Evolutionary conservation across 768 basidiomycete species (phyloP).

Genomic region (Mycena rebaudengoi): DNA sequence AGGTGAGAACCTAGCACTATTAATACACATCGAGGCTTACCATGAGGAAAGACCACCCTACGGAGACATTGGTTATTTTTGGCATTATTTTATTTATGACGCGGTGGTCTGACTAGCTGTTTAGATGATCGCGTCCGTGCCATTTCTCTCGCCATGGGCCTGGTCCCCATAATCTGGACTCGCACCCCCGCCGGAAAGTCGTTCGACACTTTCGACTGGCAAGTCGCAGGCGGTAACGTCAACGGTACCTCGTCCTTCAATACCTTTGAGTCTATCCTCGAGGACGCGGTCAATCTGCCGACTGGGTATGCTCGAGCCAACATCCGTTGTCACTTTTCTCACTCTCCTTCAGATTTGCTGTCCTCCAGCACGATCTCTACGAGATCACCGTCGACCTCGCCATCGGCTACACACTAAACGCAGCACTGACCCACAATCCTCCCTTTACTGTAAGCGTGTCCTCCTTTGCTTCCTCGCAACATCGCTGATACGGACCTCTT

Average conservation of each 20-base stretch:
- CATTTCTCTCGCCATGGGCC: conserved; percentile 89
- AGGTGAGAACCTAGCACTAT: conserved; percentile 38
- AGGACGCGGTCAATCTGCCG: conserved; percentile 65
- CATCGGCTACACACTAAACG: conserved; percentile 83
- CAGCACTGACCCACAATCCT: conserved; percentile 73
- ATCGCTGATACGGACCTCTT: background rate
- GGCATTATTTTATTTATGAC: background rate
- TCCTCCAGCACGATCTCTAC: conserved; percentile 88
- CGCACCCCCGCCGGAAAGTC: conserved; percentile 7
- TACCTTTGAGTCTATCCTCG: conserved; percentile 79
- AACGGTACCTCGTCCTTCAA: conserved; percentile 70
- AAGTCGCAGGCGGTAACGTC: conserved; percentile 79
- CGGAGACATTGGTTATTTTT: conserved; percentile 72
- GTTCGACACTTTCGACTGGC: conserved; percentile 70
- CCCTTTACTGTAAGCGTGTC: conserved; percentile 62
- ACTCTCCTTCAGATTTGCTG: conserved; percentile 70
- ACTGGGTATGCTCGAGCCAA: conserved; percentile 56
- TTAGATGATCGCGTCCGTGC: conserved; percentile 92
- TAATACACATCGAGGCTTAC: background rate
- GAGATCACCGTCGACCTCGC: conserved; percentile 90
- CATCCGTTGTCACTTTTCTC: background rate
- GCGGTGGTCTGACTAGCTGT: background rate
- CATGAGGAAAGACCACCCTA: conserved; percentile 61
- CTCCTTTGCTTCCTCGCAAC: too few species aligned
- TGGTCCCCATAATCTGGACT: conserved; percentile 93